A percentile compares a stretch with the other conserved stretches of the same genome.
Evolutionary conservation across 768 basidiomycete species (phyloP).

Genomic region (Gyrodon lividus): DNA sequence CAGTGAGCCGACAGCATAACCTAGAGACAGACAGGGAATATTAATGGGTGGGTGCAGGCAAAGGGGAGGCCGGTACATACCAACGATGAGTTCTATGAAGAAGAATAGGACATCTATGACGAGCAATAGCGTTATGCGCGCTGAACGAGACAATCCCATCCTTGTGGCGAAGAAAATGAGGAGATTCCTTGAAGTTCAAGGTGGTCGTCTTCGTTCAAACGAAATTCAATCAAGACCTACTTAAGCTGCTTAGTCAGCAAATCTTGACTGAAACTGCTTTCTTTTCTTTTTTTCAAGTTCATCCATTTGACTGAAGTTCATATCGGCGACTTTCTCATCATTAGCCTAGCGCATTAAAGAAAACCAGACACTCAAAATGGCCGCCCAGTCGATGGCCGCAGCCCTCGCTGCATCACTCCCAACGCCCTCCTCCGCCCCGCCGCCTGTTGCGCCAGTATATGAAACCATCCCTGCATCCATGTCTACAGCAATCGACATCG

Average conservation of each 20-base stretch:
- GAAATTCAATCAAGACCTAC: no score
- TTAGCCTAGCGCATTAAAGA: no score
- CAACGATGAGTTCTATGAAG: constrained; percentile 79
- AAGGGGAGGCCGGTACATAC: constrained; percentile 38
- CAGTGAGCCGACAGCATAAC: constrained; percentile 94
- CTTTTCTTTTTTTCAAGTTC: neutral
- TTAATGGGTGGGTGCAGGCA: constrained; percentile 7
- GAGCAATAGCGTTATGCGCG: constrained; percentile 73
- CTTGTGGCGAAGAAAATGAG: neutral
- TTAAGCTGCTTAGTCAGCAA: constrained; percentile 22
- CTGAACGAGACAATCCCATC: constrained; percentile 58
- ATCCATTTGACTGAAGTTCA: no score
- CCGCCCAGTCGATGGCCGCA: constrained; percentile 87
- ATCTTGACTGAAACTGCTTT: no score
- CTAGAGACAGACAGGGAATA: constrained; percentile 37
- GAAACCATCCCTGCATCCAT: constrained; percentile 91
- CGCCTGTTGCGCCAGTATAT: constrained; percentile 65
- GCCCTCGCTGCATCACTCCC: constrained; percentile 84
- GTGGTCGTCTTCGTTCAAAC: neutral
- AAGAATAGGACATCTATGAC: constrained; percentile 87
- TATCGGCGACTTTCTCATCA: no score
- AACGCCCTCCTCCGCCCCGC: constrained; percentile 53
- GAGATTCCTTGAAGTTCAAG: no score
- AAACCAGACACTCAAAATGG: constrained; percentile 39
- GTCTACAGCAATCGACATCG: constrained; percentile 91